These are phyloP conservation scores for rapeseed (Brassica napus) DNA, from an alignment of 345 rosid genomes.

Conservation along the genomic window DNA sequence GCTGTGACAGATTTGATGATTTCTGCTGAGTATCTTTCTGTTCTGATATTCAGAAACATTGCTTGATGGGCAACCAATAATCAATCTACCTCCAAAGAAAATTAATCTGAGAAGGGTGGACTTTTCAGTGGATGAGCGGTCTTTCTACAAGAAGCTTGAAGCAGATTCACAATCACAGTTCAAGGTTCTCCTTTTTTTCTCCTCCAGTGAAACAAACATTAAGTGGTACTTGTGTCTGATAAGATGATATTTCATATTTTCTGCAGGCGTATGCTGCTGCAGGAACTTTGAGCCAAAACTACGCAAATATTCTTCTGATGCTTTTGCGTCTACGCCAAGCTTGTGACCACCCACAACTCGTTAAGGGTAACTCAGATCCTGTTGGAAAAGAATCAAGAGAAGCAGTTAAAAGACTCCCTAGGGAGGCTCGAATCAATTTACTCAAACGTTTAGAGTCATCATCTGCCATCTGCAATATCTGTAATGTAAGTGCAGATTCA, in stretches of 20 bases:
- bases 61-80: slow-evolving; percentile 78
- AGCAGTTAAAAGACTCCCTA: slow-evolving; percentile 46
- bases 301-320: slow-evolving; percentile 70
- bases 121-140: slow-evolving; percentile 69
- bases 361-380: background rate
- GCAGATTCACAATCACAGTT: slow-evolving; percentile 62
- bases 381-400: slow-evolving; percentile 46
- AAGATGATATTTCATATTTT: background rate
- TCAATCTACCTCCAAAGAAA: slow-evolving; percentile 73
- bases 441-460: slow-evolving; percentile 49
- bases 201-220: background rate
- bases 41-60: slow-evolving; percentile 57
- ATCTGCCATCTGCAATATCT: slow-evolving; percentile 57
- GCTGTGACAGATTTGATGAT: background rate
- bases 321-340: slow-evolving; percentile 57
- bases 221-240: background rate
- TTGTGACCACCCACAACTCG: slow-evolving; percentile 77
- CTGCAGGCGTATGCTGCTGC: slow-evolving; percentile 78
- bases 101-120: slow-evolving; percentile 56
- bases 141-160: slow-evolving; percentile 75
- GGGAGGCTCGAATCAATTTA: slow-evolving; percentile 46
- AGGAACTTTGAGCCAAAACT: slow-evolving; percentile 65
- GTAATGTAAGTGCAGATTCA: slow-evolving; percentile 53
- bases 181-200: slow-evolving; percentile 47
- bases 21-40: background rate